Conservation (phyloP, 2,329 filamentous ascomycete genomes). For the Blastomyces parvus region DNA sequence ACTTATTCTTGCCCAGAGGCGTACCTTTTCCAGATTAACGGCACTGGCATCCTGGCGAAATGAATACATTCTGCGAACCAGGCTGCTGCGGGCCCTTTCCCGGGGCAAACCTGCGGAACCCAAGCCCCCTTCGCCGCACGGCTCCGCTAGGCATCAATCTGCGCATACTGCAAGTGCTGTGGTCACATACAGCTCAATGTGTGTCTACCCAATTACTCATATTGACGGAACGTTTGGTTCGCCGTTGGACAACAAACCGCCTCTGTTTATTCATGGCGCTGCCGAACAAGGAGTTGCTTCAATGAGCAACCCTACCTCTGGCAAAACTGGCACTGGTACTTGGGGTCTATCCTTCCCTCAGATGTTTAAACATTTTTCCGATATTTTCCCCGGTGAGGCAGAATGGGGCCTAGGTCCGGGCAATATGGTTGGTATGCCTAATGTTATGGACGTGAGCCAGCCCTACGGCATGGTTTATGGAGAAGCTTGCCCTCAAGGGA, state of each 20-base stretch:
- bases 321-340: constrained; percentile 58
- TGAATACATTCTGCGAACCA: constrained; percentile 83
- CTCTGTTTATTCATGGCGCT: constrained; percentile 73
- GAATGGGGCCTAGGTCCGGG: constrained; percentile 72
- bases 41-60: constrained; percentile 86
- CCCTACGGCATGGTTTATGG: constrained; percentile 74
- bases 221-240: constrained; percentile 68
- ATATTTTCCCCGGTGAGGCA: constrained; percentile 61
- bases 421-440: constrained; percentile 63
- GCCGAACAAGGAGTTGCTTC: constrained; percentile 70
- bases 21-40: constrained; percentile 74
- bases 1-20: constrained; percentile 58
- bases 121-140: constrained; percentile 44
- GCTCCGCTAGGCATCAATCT: constrained; percentile 44
- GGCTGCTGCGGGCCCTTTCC: constrained; percentile 68
- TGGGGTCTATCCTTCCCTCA: constrained; percentile 75
- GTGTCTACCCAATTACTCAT: constrained; percentile 68
- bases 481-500: constrained; percentile 76
- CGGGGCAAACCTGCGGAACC: constrained; percentile 63
- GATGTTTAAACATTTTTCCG: constrained; percentile 65
- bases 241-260: constrained; percentile 57
- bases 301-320: constrained; percentile 63
- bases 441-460: constrained; percentile 85
- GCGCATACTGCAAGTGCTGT: constrained; percentile 63
- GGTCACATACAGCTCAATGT: constrained; percentile 74